A percentile compares a stretch with the other conserved stretches of the same genome.
phyloP scores from a whole-genome alignment of 1,284 basidiomycete genomes.

The Ganoderma sinense region DNA sequence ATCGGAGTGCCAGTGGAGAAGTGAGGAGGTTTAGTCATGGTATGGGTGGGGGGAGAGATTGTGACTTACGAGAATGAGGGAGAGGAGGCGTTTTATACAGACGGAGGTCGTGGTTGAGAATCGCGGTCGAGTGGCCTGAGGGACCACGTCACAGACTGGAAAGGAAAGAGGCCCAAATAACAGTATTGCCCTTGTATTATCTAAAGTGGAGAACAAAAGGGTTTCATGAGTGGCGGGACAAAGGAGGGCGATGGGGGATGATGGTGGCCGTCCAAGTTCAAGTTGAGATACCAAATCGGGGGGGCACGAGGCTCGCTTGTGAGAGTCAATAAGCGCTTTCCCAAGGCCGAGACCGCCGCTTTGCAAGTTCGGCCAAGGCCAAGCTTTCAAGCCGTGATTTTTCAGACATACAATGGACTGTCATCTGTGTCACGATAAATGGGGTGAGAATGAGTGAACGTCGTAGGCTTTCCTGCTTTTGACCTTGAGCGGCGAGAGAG shows the following conservation, averaged over 20 bases:
- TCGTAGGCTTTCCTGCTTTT: no score
- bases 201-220: neutral
- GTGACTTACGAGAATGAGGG: neutral
- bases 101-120: neutral
- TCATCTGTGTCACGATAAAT: no score
- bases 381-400: no score
- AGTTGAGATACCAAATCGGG: neutral
- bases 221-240: neutral
- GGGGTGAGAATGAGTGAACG: no score
- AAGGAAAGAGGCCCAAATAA: neutral
- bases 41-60: neutral
- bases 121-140: neutral
- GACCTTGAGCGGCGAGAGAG: no score
- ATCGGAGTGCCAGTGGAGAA: neutral
- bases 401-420: no score
- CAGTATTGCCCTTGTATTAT: neutral
- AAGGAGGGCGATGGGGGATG: neutral
- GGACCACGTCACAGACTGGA: neutral
- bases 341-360: no score
- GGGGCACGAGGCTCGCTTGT: neutral
- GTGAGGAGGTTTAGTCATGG: neutral
- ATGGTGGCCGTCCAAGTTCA: slow-evolving; percentile 1
- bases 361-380: no score
- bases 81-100: neutral
- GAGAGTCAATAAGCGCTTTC: neutral